Evolutionary conservation across 208 protist species (phyloP), one percentile per base, ranked within the genome.

Genomic region (Acanthamoeba healyi): DNA sequence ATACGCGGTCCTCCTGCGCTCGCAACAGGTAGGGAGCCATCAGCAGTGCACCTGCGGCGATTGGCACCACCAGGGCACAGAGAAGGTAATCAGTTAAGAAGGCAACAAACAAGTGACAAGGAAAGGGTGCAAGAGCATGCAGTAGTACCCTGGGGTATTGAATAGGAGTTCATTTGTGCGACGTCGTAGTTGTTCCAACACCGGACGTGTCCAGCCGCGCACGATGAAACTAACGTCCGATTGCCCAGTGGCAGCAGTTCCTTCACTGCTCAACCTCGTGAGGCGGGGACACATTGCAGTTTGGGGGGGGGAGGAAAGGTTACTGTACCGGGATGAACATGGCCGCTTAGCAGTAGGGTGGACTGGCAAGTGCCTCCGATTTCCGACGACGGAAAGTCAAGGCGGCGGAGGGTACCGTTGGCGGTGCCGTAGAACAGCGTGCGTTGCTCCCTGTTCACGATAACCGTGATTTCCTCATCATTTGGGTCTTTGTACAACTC

Each of bases 161-260:
- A 81, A 22, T 81, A 81, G 34, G 72, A 81, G 36, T 81, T 81
- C 72, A 81, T 81, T 22, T 81, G 72, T 22, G 72, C 29, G 40
- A 81, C 72, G 40, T 81, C 72, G 40, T 81, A 81, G 40, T 81
- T 81, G 36, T 81, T 81, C 72, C 72, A 81, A 81, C 72, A 81
- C 36, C 72, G 72, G 7, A 81, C 72, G 29, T 81, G 72, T 26
- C 72, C 72, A 51, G 32, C 36, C 22, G 32, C 40, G 36, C 72
- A 81, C 36, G 40, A 51, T 5, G 72, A 81, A 4, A 81, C 72
- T 29, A 81, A 29, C 40, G 72, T 81, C 5, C 72, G 72, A 46
- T 81, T 81, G 22, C 72, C 72, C 32, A 81, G 72, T 7, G 72
- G 72, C 40, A 81, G 36, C 36, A 81, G 72, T 7, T 81, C 72